Evolutionary conservation across 352 stramenopile genomes (phyloP).

Genomic region (Globisporangium yorkense): DNA sequence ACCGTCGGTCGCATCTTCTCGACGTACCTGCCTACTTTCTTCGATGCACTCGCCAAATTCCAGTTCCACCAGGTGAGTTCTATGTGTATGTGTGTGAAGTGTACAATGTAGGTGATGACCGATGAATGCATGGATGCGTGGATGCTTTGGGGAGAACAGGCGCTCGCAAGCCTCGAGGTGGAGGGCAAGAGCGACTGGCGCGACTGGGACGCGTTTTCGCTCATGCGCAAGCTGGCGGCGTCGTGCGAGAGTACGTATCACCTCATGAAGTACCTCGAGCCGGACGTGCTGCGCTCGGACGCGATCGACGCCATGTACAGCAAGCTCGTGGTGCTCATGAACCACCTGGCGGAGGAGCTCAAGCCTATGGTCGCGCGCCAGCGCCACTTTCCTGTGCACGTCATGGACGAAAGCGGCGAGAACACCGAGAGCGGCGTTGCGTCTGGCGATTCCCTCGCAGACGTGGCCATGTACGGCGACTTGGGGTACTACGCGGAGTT

Average conservation of each 20-base stretch:
- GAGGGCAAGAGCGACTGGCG: conserved; percentile 40
- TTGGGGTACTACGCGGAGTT: conserved; percentile 73
- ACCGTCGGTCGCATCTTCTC: conserved; percentile 40
- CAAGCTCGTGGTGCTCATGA: conserved; percentile 53
- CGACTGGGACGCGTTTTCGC: conserved; percentile 37
- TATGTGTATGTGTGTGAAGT: background rate
- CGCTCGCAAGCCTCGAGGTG: conserved; percentile 32
- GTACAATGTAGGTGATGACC: background rate
- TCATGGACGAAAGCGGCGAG: conserved; percentile 7
- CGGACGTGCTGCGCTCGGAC: conserved; percentile 38
- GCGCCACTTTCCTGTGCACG: conserved; percentile 22
- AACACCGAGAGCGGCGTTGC: background rate
- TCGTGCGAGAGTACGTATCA: conserved; percentile 73
- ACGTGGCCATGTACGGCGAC: conserved; percentile 41
- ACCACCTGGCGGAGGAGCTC: conserved; percentile 48
- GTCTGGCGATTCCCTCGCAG: conserved; percentile 16
- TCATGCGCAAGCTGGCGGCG: conserved; percentile 53
- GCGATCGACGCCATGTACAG: conserved; percentile 60
- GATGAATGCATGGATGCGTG: background rate
- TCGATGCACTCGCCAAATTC: conserved; percentile 53
- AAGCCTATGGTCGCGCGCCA: conserved; percentile 31
- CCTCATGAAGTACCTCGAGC: conserved; percentile 63
- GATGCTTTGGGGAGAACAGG: conserved; percentile 12
- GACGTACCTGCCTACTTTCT: conserved; percentile 48
- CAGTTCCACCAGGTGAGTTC: conserved; percentile 46